Evolutionary conservation across 345 rosid species (phyloP).

Genomic region (Lumnitzera racemosa): DNA sequence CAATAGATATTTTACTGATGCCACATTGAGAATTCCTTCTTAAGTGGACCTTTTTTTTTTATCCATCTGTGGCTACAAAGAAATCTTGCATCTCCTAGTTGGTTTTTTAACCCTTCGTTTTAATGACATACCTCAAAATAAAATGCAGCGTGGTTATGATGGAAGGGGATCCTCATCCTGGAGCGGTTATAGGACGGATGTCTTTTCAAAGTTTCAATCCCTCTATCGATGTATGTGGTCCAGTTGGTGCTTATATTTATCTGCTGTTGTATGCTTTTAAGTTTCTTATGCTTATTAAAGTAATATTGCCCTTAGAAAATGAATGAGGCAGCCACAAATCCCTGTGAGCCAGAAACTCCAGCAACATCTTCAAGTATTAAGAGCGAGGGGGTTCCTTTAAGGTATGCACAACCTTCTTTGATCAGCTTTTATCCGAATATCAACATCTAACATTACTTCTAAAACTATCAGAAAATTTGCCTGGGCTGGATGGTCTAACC

Average conservation of each 20-base stretch:
- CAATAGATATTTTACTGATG: no score
- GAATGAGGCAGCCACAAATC: conserved; percentile 43
- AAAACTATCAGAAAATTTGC: no score
- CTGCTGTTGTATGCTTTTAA: conserved; percentile 10
- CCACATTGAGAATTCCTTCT: no score
- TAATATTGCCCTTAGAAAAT: conserved; percentile 56
- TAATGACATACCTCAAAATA: not conserved
- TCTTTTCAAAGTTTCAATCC: conserved; percentile 94
- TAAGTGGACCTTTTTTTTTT: no score
- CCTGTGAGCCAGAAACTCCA: conserved; percentile 27
- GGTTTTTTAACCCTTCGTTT: not conserved
- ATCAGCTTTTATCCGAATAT: no score
- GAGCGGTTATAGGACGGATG: conserved; percentile 78
- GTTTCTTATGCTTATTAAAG: conserved; percentile 16
- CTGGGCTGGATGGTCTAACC: no score
- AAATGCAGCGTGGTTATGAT: conserved; percentile 61
- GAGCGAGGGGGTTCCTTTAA: conserved; percentile 27
- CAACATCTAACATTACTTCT: no score
- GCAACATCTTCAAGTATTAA: conserved; percentile 31
- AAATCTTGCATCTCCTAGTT: not conserved
- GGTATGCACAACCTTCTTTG: conserved; percentile 21
- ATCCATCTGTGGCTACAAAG: no score
- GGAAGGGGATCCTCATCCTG: conserved; percentile 94
- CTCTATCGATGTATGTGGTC: conserved; percentile 56
- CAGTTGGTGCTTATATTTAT: conserved; percentile 9